Percentiles rank a stretch among this genome's conserved stretches.
These are phyloP conservation scores for Chrysanthemum lavandulifolium DNA, from an alignment of 129 eudicot genomes.

Conservation along the genomic window DNA sequence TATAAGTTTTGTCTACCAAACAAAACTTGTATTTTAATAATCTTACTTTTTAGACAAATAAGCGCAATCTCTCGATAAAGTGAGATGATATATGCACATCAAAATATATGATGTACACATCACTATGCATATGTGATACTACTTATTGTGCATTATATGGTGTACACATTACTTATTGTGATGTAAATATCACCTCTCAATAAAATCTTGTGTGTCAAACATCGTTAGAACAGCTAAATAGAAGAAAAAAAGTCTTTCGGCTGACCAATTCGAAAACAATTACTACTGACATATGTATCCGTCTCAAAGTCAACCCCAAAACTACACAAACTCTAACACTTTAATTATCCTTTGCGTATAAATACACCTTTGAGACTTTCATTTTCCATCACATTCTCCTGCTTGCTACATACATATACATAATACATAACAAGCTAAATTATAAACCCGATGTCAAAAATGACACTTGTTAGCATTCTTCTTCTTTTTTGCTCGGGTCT, in stretches of 20 bases:
- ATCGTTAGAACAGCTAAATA: not conserved
- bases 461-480: not conserved
- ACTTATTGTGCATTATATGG: too few relatives aligned
- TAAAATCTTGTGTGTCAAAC: too few relatives aligned
- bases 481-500: not conserved
- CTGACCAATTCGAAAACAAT: too few relatives aligned
- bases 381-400: not conserved
- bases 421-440: not conserved
- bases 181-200: too few relatives aligned
- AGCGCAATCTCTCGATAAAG: too few relatives aligned
- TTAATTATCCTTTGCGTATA: not conserved
- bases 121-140: too few relatives aligned
- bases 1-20: too few relatives aligned
- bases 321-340: conserved; percentile 4
- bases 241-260: not conserved
- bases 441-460: conserved; percentile 4
- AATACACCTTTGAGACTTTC: not conserved
- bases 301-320: conserved; percentile 10
- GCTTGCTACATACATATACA: not conserved
- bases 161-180: too few relatives aligned
- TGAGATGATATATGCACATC: too few relatives aligned
- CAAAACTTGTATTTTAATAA: too few relatives aligned
- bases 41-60: too few relatives aligned
- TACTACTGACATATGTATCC: not conserved
- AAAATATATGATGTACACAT: too few relatives aligned